Evolutionary conservation across 352 stramenopile species (phyloP), one percentile per base, ranked within the genome.

Genomic region (Globisporangium nodosum): DNA sequence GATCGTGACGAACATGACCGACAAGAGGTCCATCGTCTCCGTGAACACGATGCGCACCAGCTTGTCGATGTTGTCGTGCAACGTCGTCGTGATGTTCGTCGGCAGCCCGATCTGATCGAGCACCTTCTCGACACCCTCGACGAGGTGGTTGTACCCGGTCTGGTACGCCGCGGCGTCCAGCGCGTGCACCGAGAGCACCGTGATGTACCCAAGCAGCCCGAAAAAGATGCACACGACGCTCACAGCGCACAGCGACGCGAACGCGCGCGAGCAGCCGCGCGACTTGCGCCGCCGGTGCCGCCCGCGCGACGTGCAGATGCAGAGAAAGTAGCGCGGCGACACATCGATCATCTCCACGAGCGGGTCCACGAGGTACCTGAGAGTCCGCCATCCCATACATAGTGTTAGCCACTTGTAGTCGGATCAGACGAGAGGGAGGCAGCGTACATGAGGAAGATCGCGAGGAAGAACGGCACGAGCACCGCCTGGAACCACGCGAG

Each of bases 21-120:
- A 95, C 54, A 95, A 85, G 43, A 95, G 67, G 61, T 95, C 83
- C 85, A 95, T 95, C 9, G 80, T 92, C 68, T 95, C 74, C 15
- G 85, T 95, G 58, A 95, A 78, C 52, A 92, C 80, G 31, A 93
- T 68, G 40, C 83, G 80, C 20, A 84, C 85, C 27, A 95, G 56
- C 68, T 95, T 95, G 71, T 95, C 83, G 52, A 95, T 81, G 58
- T 95, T 95, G 69, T 95, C 85, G 59, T 95, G 85, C 54, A 95
- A 74, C 56, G 85, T 95, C 56, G 84, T 93, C 8, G 85, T 95
- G 61, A 95, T 95, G 65, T 93, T 95, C 49, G 89, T 76, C 7
- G 85, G 83, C 27, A 95, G 61, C 35, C 85, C 85, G 51, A 95
- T 85, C 60, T 89, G 81, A 5, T 72, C 70, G 11, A 87, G 66